Percentiles rank a stretch among this genome's conserved stretches.
phyloP scores from a whole-genome alignment of 2,329 filamentous ascomycete genomes.

The Xylaria sp. region DNA sequence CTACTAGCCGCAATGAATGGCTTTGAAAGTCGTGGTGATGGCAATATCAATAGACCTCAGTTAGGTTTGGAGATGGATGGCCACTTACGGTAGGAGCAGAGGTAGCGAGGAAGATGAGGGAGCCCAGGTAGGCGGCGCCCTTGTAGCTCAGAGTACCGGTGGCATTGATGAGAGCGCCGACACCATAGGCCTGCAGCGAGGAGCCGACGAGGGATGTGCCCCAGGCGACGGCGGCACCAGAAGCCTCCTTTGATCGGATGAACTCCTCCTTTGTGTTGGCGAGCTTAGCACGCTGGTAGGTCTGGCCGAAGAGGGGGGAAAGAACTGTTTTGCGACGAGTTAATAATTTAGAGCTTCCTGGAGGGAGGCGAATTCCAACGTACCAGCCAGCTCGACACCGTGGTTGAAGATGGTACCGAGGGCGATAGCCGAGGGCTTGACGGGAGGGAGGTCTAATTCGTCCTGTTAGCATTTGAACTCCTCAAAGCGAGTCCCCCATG shows the following conservation, averaged over 20 bases:
- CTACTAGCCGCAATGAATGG: neutral
- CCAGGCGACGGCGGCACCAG: constrained; percentile 87
- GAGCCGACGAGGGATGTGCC: constrained; percentile 90
- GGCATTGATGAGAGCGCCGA: constrained; percentile 91
- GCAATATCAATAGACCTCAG: neutral
- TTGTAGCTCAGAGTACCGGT: constrained; percentile 97
- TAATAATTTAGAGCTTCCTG: neutral
- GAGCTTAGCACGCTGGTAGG: constrained; percentile 90
- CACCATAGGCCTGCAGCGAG: constrained; percentile 87
- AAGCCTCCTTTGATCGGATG: constrained; percentile 90
- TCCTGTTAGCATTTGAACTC: constrained; percentile 10
- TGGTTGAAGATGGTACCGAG: constrained; percentile 97
- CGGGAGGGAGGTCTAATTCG: constrained; percentile 69
- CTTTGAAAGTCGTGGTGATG: neutral
- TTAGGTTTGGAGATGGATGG: too few relatives aligned
- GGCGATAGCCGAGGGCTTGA: constrained; percentile 98
- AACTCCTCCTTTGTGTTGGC: constrained; percentile 98
- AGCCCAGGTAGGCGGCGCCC: constrained; percentile 92
- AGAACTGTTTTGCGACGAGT: constrained; percentile 63
- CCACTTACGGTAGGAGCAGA: constrained; percentile 82
- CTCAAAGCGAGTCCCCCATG: neutral
- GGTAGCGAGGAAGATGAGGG: constrained; percentile 89
- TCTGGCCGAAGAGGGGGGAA: constrained; percentile 89
- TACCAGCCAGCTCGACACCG: constrained; percentile 79
- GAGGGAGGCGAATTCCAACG: constrained; percentile 27